Conservation (phyloP, 306 rosid species). For the Quercus wislizeni region DNA sequence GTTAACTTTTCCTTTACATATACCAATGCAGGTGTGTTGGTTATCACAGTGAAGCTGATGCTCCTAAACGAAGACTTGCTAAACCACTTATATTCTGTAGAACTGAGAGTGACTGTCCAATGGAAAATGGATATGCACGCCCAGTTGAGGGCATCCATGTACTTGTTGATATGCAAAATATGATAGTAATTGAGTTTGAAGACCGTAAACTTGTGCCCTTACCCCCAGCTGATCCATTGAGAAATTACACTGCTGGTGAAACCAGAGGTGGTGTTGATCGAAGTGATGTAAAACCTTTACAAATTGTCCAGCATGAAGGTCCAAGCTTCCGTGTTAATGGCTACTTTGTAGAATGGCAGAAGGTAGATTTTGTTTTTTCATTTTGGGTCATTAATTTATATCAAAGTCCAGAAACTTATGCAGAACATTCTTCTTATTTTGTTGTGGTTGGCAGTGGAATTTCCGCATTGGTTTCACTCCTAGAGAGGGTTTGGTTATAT, state of each 20-base stretch:
- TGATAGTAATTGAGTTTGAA: conserved; percentile 83
- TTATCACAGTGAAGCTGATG: conserved; percentile 74
- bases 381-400: background rate
- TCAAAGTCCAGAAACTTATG: conserved; percentile 1
- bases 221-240: conserved; percentile 93
- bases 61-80: conserved; percentile 83
- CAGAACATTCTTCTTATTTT: conserved; percentile 10
- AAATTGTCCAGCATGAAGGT: conserved; percentile 86
- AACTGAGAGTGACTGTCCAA: conserved; percentile 93
- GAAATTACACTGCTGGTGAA: conserved; percentile 89
- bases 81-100: conserved; percentile 85
- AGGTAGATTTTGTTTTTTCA: conserved; percentile 45
- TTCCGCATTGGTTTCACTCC: conserved; percentile 91
- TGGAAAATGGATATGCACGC: conserved; percentile 96
- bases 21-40: conserved; percentile 77
- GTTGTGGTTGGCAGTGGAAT: conserved; percentile 70
- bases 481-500: conserved; percentile 83
- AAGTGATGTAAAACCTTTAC: conserved; percentile 85
- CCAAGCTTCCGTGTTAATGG: conserved; percentile 93
- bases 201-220: conserved; percentile 89
- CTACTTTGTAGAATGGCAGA: conserved; percentile 85
- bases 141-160: conserved; percentile 86
- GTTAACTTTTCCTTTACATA: conserved; percentile 9
- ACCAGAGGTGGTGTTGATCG: conserved; percentile 86
- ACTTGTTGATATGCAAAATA: conserved; percentile 91